Base-by-base conservation (phyloP, 1,284 basidiomycete genomes). In the Sporisorium sorghi region DNA sequence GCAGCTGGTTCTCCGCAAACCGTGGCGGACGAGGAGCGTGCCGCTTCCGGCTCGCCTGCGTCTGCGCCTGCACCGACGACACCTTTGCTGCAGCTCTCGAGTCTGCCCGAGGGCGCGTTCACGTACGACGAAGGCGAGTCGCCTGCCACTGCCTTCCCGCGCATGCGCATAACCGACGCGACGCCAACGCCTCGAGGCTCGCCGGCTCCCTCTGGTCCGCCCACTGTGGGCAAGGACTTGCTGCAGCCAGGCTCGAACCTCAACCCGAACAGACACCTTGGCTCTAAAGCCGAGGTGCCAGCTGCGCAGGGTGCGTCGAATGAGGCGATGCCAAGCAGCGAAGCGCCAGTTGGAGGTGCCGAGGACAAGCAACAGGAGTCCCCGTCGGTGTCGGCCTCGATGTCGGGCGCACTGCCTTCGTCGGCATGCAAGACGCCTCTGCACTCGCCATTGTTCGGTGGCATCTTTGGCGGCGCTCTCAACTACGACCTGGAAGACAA, bases 141-240 rank as follows among this genome's bases (percentile, higher is more conserved):
- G 44, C 77, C 78, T 11, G 68, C 78, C 3, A 68, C 67, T 21
- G 77, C 78, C 3, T 65, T 80, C 57, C 78, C 78, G 8, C 52
- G 73, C 7, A 71, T 80, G 77, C 63, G 77, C 35, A 77, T 80
- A 61, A 79, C 78, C 14, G 78, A 80, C 28, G 77, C 78, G 2
- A 76, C 73, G 15, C 73, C 73, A 1, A 75, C 77, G 6, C 78
- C 78, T n/a, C 66, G 76, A 26, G 72, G 58, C 43, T 80, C 78
- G 37, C 78, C 78, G 12, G 74, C 68, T 33, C 73, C 78, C 3
- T 28, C 42, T 14, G 52, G 59, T 14, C 26, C 71, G 1, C 60
- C 61, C 11, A 24, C 37, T 9, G 54, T 46, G 5, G 71, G 71
- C 28, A 73, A 68, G 35, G 71, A 73, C 39, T 42, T 73, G 49